Conservation (phyloP, 768 basidiomycete species). For the Cyathus striatus region DNA sequence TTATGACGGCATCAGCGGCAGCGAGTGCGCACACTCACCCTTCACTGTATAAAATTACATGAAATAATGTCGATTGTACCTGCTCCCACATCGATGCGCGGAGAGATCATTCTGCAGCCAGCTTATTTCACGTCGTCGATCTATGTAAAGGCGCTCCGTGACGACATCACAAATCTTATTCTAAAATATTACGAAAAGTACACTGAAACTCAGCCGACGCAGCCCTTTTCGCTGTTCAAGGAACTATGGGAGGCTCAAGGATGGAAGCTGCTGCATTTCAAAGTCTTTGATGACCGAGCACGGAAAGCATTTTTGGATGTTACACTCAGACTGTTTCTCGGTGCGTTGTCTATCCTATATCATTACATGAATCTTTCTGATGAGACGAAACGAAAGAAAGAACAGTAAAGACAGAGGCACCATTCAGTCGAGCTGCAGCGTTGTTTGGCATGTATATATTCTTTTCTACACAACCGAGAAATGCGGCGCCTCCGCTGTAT, state of each 20-base stretch:
- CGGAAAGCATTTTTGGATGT: conserved; percentile 59
- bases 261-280: conserved; percentile 77
- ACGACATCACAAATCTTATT: conserved; percentile 56
- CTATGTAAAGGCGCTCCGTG: conserved; percentile 59
- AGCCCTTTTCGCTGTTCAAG: conserved; percentile 72
- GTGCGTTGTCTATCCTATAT: conserved; percentile 29
- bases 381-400: conserved; percentile 39
- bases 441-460: conserved; percentile 71
- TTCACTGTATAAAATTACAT: no score
- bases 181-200: conserved; percentile 49
- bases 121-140: conserved; percentile 75
- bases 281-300: conserved; percentile 61
- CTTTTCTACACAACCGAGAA: conserved; percentile 59
- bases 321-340: conserved; percentile 60
- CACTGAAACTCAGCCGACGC: conserved; percentile 17
- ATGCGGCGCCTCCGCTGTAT: conserved; percentile 46
- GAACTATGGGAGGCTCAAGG: conserved; percentile 58
- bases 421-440: conserved; percentile 52
- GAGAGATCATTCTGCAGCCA: conserved; percentile 64
- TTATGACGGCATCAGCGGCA: background rate
- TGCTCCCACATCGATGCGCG: conserved; percentile 52
- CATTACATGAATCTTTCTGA: background rate
- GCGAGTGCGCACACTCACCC: no score
- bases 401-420: conserved; percentile 40
- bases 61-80: conserved; percentile 24